Conservation (phyloP, 202 grass and related monocot species). For the Hordeum pubiflorum region DNA sequence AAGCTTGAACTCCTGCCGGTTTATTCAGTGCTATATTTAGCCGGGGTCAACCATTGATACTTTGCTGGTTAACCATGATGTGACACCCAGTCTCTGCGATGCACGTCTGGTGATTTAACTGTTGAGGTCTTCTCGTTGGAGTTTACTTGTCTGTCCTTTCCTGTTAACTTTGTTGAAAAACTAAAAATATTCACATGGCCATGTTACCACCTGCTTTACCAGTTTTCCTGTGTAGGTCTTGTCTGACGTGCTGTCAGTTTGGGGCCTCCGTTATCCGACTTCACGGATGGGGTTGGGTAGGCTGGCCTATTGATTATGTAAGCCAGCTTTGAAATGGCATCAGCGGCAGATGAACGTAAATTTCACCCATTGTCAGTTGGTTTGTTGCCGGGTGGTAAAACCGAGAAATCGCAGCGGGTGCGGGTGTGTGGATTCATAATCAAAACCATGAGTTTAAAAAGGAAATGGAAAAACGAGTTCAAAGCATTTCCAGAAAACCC, state of each 20-base stretch:
- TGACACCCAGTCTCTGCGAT: too few relatives aligned
- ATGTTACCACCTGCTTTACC: not conserved
- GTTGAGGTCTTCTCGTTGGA: conserved; percentile 11
- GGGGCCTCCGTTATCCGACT: not conserved
- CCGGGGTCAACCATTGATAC: too few relatives aligned
- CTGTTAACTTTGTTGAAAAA: not conserved
- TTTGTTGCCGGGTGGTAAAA: not conserved
- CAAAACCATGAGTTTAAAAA: too few relatives aligned
- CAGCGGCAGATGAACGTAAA: conserved; percentile 17
- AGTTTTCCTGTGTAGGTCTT: not conserved
- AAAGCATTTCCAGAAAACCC: too few relatives aligned
- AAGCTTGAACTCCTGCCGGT: too few relatives aligned
- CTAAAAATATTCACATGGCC: not conserved
- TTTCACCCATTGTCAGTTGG: not conserved
- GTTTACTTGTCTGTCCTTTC: conserved; percentile 8
- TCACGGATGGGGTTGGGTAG: not conserved
- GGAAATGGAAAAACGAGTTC: too few relatives aligned
- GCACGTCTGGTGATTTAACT: too few relatives aligned
- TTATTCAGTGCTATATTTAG: too few relatives aligned
- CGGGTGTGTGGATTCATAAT: not conserved
- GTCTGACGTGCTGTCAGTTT: not conserved
- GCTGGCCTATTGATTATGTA: not conserved
- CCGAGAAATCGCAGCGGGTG: not conserved
- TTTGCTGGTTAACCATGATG: too few relatives aligned
- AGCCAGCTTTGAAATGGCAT: not conserved